Percentiles rank a stretch among this genome's conserved stretches.
These are phyloP conservation scores for Citrullus colocynthis DNA, from an alignment of 306 rosid species.

Conservation along the genomic window DNA sequence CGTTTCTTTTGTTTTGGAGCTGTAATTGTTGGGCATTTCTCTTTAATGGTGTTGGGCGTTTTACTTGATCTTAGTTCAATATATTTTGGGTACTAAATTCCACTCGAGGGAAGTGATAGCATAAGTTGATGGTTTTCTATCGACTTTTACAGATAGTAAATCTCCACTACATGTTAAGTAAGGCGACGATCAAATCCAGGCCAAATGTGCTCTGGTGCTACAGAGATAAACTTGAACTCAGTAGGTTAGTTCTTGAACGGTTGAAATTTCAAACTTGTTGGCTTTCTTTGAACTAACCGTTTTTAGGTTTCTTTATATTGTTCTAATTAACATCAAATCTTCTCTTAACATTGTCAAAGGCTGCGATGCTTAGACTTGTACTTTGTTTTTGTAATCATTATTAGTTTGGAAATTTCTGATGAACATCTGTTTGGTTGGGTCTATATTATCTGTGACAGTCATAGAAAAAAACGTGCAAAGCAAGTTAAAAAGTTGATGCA, in stretches of 20 bases:
- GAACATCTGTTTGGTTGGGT: conserved; percentile 10
- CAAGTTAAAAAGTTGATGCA: conserved; percentile 54
- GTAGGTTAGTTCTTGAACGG: conserved; percentile 40
- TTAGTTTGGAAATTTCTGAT: neutral
- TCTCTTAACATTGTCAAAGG: neutral
- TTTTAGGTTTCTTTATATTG: neutral
- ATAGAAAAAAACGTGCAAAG: conserved; percentile 69
- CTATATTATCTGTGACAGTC: conserved; percentile 40
- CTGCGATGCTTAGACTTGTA: neutral
- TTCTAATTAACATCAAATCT: neutral
- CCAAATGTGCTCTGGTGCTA: conserved; percentile 89
- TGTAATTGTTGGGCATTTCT: neutral
- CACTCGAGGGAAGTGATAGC: neutral
- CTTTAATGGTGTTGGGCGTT: neutral
- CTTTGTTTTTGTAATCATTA: neutral
- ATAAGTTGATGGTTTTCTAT: neutral
- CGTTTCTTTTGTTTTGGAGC: neutral
- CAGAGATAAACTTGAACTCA: conserved; percentile 79
- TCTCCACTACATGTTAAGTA: conserved; percentile 78
- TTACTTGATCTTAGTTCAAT: neutral
- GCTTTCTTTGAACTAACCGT: neutral
- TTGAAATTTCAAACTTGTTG: neutral
- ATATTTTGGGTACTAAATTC: neutral
- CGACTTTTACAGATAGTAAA: conserved; percentile 53
- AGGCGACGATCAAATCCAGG: conserved; percentile 62